Evolutionary conservation across 352 stramenopile species (phyloP).

Genomic region (Hyaloperonospora brassicae): DNA sequence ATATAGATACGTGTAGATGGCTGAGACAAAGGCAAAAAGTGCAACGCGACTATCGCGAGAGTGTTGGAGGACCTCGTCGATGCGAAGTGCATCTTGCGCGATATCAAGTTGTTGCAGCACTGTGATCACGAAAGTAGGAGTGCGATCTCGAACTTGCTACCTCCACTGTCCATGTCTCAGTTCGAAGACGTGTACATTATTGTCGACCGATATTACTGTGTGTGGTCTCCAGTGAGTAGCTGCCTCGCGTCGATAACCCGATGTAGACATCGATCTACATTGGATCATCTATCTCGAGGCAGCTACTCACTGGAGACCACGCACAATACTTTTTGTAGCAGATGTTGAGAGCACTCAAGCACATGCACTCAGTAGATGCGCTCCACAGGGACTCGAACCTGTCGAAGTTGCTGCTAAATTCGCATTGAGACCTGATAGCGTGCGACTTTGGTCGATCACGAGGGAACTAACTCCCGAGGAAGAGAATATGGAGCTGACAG

Average conservation of each 20-base stretch:
- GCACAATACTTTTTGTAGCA: slow-evolving; percentile 94
- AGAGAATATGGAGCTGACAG: slow-evolving; percentile 87
- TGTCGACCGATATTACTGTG: slow-evolving; percentile 64
- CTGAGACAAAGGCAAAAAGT: slow-evolving; percentile 76
- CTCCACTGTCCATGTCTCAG: slow-evolving; percentile 86
- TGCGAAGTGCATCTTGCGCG: slow-evolving; percentile 97
- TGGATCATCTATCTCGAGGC: slow-evolving; percentile 95
- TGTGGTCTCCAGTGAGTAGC: too few relatives aligned
- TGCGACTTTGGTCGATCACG: slow-evolving; percentile 89
- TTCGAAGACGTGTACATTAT: slow-evolving; percentile 98
- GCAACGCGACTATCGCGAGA: slow-evolving; percentile 85
- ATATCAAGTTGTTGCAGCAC: slow-evolving; percentile 92
- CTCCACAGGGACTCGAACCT: slow-evolving; percentile 96
- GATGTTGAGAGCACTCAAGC: slow-evolving; percentile 93
- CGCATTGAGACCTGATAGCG: slow-evolving; percentile 89
- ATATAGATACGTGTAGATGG: slow-evolving; percentile 54
- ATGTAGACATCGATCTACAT: slow-evolving; percentile 97
- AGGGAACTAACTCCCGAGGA: slow-evolving; percentile 63
- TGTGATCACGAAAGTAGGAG: slow-evolving; percentile 96
- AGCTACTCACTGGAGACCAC: slow-evolving; percentile 88
- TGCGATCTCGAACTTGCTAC: slow-evolving; percentile 92
- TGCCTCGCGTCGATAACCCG: too few relatives aligned
- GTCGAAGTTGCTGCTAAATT: slow-evolving; percentile 95
- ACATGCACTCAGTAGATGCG: slow-evolving; percentile 91
- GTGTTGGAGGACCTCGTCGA: slow-evolving; percentile 97